Evolutionary conservation across 257 asterid genomes (phyloP).

Genomic region (Fraxinus cuspidata): DNA sequence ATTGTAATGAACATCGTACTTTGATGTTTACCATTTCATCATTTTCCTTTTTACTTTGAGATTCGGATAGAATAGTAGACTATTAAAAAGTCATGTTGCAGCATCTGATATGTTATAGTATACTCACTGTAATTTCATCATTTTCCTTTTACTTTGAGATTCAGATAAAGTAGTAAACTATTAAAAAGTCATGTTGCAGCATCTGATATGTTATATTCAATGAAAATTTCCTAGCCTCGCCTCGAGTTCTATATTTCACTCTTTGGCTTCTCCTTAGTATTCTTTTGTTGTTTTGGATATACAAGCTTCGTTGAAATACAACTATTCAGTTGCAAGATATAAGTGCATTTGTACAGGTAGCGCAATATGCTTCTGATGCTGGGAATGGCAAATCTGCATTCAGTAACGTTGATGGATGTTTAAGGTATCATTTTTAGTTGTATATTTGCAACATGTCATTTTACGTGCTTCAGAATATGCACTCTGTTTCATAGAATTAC

Average conservation of each 20-base stretch:
- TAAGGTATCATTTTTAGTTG: constrained; percentile 53
- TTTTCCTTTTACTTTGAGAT: too few relatives aligned
- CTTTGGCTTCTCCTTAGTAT: neutral
- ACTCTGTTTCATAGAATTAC: neutral
- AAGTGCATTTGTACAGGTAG: constrained; percentile 53
- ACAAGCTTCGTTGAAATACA: neutral
- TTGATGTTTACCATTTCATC: neutral
- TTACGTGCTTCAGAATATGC: neutral
- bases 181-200: too few relatives aligned
- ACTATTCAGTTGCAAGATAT: neutral
- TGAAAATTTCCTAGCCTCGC: neutral
- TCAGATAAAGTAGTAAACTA: too few relatives aligned
- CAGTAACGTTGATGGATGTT: constrained; percentile 75
- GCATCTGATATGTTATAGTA: too few relatives aligned
- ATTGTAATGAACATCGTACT: neutral
- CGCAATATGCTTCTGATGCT: constrained; percentile 89
- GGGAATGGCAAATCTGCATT: constrained; percentile 75
- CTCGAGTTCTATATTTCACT: neutral
- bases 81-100: too few relatives aligned
- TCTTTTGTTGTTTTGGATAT: neutral
- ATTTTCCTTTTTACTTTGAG: too few relatives aligned
- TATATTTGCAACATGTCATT: neutral
- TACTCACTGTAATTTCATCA: too few relatives aligned
- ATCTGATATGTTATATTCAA: neutral
- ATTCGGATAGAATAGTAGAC: too few relatives aligned